Conservation (phyloP, 2,329 filamentous ascomycete species). For the Dactylellina parvicollis region DNA sequence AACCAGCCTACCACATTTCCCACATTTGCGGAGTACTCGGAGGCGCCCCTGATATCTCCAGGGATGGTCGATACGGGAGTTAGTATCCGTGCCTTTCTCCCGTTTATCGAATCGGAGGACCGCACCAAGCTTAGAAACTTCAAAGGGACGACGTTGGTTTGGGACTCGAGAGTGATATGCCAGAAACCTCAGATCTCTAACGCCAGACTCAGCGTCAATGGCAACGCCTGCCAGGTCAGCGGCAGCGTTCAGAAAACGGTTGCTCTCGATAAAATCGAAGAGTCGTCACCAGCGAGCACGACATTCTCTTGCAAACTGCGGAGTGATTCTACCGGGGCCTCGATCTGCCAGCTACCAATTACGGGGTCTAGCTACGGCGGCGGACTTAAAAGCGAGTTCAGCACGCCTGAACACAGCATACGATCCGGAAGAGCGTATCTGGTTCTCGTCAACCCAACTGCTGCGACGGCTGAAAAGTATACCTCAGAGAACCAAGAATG, state of each 20-base stretch:
- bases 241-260: conserved; percentile 3
- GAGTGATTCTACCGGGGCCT: not conserved
- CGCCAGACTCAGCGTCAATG: not conserved
- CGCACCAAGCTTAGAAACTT: conserved; percentile 10
- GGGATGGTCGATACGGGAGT: conserved; percentile 22
- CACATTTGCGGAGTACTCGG: conserved; percentile 27
- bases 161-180: conserved; percentile 31
- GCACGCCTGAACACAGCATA: not conserved
- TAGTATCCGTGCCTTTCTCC: conserved; percentile 19
- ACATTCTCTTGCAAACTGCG: not conserved
- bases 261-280: not conserved
- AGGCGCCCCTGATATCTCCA: not conserved
- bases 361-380: not conserved
- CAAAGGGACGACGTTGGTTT: conserved; percentile 16
- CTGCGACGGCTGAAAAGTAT: not conserved
- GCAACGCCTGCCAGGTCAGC: not conserved
- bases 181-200: conserved; percentile 24
- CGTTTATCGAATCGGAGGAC: conserved; percentile 13
- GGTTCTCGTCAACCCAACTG: not conserved
- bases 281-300: not conserved
- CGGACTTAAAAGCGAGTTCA: conserved; percentile 17
- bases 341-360: conserved; percentile 12
- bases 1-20: not conserved
- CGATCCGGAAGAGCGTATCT: conserved; percentile 13
- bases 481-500: conserved; percentile 2